Conservation (phyloP, 495 filamentous ascomycete genomes). For the Aspergillus taichungensis region DNA sequence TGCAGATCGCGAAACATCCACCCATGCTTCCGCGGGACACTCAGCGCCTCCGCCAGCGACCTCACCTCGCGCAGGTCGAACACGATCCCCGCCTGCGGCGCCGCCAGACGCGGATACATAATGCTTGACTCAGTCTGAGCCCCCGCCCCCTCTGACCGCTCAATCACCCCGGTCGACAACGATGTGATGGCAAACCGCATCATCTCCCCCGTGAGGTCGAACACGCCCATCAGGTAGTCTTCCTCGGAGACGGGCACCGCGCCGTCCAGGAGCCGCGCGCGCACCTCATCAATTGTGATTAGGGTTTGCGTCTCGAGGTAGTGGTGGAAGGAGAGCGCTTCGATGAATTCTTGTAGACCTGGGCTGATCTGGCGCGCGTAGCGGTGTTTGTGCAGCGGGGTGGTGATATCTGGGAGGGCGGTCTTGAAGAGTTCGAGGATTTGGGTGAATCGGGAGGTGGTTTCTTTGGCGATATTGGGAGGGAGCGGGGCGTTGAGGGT, state of each 20-base stretch:
- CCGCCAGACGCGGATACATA: conserved; percentile 3
- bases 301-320: conserved; percentile 73
- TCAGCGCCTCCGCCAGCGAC: conserved; percentile 60
- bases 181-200: conserved; percentile 90
- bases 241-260: conserved; percentile 60
- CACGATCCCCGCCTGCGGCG: conserved; percentile 44
- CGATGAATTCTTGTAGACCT: conserved; percentile 87
- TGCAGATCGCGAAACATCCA: conserved; percentile 51
- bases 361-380: conserved; percentile 67
- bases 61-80: conserved; percentile 68
- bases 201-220: conserved; percentile 87
- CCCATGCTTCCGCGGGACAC: conserved; percentile 32
- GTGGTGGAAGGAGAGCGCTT: conserved; percentile 77
- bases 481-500: conserved; percentile 56
- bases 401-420: conserved; percentile 63
- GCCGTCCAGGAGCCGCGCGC: conserved; percentile 31
- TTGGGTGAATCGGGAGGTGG: conserved; percentile 50
- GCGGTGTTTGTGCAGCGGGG: conserved; percentile 63
- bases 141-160: conserved; percentile 6
- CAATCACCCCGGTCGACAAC: conserved; percentile 12
- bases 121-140: conserved; percentile 9
- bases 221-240: conserved; percentile 86
- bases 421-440: conserved; percentile 59
- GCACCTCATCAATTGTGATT: conserved; percentile 54
- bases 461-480: conserved; percentile 52